phyloP scores from a whole-genome alignment of 1,284 basidiomycete species.

The Cutaneotrichosporon sp. region DNA sequence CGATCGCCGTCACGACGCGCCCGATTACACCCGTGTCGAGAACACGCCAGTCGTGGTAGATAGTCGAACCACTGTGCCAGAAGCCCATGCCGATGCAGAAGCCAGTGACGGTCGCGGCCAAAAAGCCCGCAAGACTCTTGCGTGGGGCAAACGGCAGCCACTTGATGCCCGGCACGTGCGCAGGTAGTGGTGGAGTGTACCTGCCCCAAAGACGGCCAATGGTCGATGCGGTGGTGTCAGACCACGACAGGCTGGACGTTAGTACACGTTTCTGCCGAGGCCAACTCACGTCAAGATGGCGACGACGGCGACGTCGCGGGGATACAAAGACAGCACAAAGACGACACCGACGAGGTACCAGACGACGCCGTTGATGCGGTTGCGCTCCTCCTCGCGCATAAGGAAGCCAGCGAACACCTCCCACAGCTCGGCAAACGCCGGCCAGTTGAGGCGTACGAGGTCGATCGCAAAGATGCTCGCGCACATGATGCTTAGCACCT shows the following conservation, averaged over 20 bases:
- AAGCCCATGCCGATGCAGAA: slow-evolving; percentile 67
- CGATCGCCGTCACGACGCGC: slow-evolving; percentile 56
- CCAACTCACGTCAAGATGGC: slow-evolving; percentile 74
- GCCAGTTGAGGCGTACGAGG: slow-evolving; percentile 66
- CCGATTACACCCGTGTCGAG: slow-evolving; percentile 46
- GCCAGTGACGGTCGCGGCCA: slow-evolving; percentile 74
- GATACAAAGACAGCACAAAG: slow-evolving; percentile 71
- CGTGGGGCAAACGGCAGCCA: slow-evolving; percentile 41
- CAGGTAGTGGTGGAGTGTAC: slow-evolving; percentile 68
- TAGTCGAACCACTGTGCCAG: slow-evolving; percentile 60
- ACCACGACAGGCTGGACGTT: slow-evolving; percentile 76
- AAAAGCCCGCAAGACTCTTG: slow-evolving; percentile 74
- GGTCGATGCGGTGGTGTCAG: slow-evolving; percentile 91
- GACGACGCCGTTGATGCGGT: slow-evolving; percentile 78
- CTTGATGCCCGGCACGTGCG: slow-evolving; percentile 47
- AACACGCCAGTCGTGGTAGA: slow-evolving; percentile 48
- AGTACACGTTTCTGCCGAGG: neutral
- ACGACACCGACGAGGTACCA: slow-evolving; percentile 94
- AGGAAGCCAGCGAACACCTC: slow-evolving; percentile 75
- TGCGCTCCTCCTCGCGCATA: slow-evolving; percentile 90
- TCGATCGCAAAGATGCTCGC: slow-evolving; percentile 70
- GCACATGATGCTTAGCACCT: slow-evolving; percentile 62
- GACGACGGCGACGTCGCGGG: slow-evolving; percentile 79
- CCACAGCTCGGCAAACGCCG: slow-evolving; percentile 67
- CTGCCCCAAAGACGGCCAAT: slow-evolving; percentile 80